Evolutionary conservation across 225 moss, liverwort and hornwort species (phyloP).

Genomic region (Asterella californica): DNA sequence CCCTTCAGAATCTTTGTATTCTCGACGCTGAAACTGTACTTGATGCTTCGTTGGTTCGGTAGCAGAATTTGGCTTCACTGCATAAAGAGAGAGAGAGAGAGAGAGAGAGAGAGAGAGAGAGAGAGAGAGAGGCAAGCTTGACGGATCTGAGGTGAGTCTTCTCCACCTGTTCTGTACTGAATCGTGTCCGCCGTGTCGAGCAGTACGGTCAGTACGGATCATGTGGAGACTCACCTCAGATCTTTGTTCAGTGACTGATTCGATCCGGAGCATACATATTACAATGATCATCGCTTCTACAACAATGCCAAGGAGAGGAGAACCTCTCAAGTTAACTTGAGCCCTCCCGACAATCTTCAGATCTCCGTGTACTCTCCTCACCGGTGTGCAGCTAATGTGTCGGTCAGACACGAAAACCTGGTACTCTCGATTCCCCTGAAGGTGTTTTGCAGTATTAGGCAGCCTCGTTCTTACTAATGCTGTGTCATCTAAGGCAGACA

Average conservation of each 20-base stretch:
- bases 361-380: too few species aligned
- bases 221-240: conserved; percentile 23
- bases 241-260: neutral
- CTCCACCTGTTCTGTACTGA: conserved; percentile 23
- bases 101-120: neutral
- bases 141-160: conserved; percentile 24
- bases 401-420: too few species aligned
- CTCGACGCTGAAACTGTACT: neutral
- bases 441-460: too few species aligned
- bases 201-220: conserved; percentile 10
- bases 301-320: neutral
- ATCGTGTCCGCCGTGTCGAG: neutral
- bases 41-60: neutral
- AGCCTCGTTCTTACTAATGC: too few species aligned
- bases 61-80: neutral
- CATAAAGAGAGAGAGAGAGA: neutral
- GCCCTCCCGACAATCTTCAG: too few species aligned
- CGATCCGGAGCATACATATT: neutral
- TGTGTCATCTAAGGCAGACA: too few species aligned
- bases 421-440: too few species aligned
- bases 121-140: neutral
- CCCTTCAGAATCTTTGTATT: neutral
- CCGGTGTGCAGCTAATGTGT: too few species aligned
- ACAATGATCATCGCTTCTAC: too few species aligned
- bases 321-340: too few species aligned